Conservation (phyloP, 148 eudicot genomes). For the Chenopodium album region DNA sequence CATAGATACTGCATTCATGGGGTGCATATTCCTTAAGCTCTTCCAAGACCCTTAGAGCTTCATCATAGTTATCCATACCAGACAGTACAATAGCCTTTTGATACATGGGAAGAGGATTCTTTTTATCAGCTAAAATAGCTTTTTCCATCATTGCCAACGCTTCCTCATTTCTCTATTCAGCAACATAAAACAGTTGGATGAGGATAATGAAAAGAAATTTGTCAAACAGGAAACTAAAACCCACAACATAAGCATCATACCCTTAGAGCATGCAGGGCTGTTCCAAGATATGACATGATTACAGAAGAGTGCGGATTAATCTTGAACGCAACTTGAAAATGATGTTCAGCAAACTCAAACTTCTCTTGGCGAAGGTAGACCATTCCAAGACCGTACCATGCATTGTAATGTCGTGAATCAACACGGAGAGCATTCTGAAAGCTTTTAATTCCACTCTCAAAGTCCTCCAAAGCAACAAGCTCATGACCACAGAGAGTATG, state of each 20-base stretch:
- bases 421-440: slow-evolving; percentile 81
- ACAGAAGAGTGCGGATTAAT: slow-evolving; percentile 90
- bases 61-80: slow-evolving; percentile 71
- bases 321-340: slow-evolving; percentile 75
- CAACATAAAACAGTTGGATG: not conserved
- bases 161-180: slow-evolving; percentile 68
- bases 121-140: slow-evolving; percentile 82
- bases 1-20: slow-evolving; percentile 90
- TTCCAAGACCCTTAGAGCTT: slow-evolving; percentile 82
- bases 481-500: slow-evolving; percentile 99
- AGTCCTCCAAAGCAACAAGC: slow-evolving; percentile 95
- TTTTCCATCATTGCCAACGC: slow-evolving; percentile 88
- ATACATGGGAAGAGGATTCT: slow-evolving; percentile 94
- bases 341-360: slow-evolving; percentile 92
- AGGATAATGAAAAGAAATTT: not conserved
- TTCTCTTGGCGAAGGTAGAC: slow-evolving; percentile 95
- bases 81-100: slow-evolving; percentile 85
- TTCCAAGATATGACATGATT: slow-evolving; percentile 94
- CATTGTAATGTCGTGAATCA: slow-evolving; percentile 96
- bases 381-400: slow-evolving; percentile 99
- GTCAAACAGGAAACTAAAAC: not conserved
- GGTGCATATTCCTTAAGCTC: slow-evolving; percentile 96
- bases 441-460: slow-evolving; percentile 82
- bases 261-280: slow-evolving; percentile 88
- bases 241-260: slow-evolving; percentile 32